Evolutionary conservation across 805 yeast genomes (phyloP).

Genomic region (Pichia scutulata): DNA sequence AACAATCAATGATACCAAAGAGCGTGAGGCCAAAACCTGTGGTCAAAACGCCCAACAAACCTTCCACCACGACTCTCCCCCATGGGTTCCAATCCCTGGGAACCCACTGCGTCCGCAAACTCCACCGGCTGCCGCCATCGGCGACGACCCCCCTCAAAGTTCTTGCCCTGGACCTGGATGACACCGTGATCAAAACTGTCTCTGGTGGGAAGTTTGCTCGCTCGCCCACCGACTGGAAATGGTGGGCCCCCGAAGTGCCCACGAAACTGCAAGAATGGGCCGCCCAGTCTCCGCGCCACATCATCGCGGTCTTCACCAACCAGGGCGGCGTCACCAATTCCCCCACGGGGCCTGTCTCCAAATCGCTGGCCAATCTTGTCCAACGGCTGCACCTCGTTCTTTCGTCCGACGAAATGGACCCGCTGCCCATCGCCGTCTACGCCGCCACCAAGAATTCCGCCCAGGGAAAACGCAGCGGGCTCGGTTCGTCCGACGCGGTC

Average conservation of each 20-base stretch:
- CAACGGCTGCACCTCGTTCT: slow-evolving; percentile 35
- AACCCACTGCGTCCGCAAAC: neutral
- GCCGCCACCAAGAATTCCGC: slow-evolving; percentile 56
- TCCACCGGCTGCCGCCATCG: neutral
- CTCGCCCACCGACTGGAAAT: neutral
- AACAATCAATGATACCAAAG: neutral
- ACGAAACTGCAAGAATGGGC: neutral
- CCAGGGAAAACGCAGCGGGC: slow-evolving; percentile 7
- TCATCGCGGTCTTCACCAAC: slow-evolving; percentile 72
- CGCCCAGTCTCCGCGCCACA: neutral
- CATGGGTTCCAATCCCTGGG: neutral
- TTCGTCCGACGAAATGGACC: slow-evolving; percentile 5
- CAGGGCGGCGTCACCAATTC: slow-evolving; percentile 58
- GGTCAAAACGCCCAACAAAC: neutral
- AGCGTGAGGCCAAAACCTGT: neutral
- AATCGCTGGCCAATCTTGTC: slow-evolving; percentile 33
- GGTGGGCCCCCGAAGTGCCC: neutral
- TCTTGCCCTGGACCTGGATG: neutral
- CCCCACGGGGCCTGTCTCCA: slow-evolving; percentile 16
- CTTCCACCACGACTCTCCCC: neutral
- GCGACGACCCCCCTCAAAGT: neutral
- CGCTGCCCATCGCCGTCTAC: slow-evolving; percentile 39
- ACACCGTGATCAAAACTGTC: neutral
- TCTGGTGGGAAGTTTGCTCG: neutral
- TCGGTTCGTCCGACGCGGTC: slow-evolving; percentile 23